These are phyloP conservation scores for Coemansia sp. DNA, from an alignment of 371 early-diverging fungal genomes.

Conservation along the genomic window DNA sequence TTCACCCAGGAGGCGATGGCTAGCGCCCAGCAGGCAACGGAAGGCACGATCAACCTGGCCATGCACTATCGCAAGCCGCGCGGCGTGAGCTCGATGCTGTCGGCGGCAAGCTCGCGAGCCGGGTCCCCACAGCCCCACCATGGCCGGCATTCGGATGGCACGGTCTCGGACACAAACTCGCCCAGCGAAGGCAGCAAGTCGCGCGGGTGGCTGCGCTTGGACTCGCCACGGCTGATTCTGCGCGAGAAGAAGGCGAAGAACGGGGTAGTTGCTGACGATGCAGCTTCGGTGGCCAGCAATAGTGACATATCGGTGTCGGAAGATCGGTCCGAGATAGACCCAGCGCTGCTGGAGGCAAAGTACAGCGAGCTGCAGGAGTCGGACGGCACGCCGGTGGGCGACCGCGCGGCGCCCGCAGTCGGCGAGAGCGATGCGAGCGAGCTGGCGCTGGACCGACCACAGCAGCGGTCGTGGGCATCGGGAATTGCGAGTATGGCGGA, in stretches of 20 bases:
- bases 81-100: constrained; percentile 38
- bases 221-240: constrained; percentile 34
- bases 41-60: constrained; percentile 60
- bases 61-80: constrained; percentile 54
- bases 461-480: constrained; percentile 36
- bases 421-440: constrained; percentile 5
- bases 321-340: constrained; percentile 10
- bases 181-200: constrained; percentile 1
- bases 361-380: constrained; percentile 20
- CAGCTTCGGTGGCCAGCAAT: constrained; percentile 18
- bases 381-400: background rate
- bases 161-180: constrained; percentile 2
- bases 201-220: constrained; percentile 22
- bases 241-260: constrained; percentile 21
- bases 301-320: constrained; percentile 5
- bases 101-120: constrained; percentile 31
- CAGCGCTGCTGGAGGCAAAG: constrained; percentile 23
- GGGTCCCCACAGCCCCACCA: constrained; percentile 1
- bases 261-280: background rate
- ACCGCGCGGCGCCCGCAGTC: background rate
- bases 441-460: constrained; percentile 14
- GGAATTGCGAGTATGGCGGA: constrained; percentile 38
- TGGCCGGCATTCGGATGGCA: background rate
- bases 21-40: constrained; percentile 60
- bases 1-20: constrained; percentile 67